Evolutionary conservation across 2,329 filamentous ascomycete genomes (phyloP).

Genomic region (Trichocomaceae sp.): DNA sequence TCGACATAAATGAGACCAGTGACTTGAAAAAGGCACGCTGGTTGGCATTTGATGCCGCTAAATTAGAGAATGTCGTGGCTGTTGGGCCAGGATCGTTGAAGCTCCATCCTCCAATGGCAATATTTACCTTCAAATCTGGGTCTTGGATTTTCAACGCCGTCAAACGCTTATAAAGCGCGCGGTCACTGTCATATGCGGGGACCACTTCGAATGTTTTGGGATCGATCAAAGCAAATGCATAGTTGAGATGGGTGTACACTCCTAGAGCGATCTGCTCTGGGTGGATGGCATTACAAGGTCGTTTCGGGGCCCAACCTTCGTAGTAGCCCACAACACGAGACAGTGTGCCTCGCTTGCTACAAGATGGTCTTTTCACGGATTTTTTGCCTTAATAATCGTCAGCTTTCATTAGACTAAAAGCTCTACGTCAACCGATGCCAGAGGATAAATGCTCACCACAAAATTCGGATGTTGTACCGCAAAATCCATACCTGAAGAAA

Average conservation of each 20-base stretch:
- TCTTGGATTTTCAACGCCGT: slow-evolving; percentile 28
- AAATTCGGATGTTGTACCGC: slow-evolving; percentile 9
- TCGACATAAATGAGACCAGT: slow-evolving; percentile 9
- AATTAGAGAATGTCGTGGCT: neutral
- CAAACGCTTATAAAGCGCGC: slow-evolving; percentile 18
- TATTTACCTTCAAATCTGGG: slow-evolving; percentile 25
- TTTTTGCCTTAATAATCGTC: neutral
- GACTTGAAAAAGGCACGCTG: slow-evolving; percentile 29
- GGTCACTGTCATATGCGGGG: slow-evolving; percentile 19
- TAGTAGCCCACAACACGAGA: slow-evolving; percentile 28
- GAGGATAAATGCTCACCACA: no score
- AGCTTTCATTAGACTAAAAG: neutral
- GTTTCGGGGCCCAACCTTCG: slow-evolving; percentile 20
- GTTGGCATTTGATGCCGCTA: slow-evolving; percentile 15
- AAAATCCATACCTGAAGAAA: slow-evolving; percentile 4
- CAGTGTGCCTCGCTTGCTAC: neutral
- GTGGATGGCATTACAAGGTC: neutral
- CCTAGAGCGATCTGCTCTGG: neutral
- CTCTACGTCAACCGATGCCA: neutral
- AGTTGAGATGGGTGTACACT: neutral
- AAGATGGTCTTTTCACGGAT: neutral
- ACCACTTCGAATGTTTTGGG: slow-evolving; percentile 22
- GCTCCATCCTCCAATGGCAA: slow-evolving; percentile 17
- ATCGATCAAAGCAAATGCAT: slow-evolving; percentile 38
- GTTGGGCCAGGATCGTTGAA: slow-evolving; percentile 12